phyloP scores from a whole-genome alignment of 1,284 basidiomycete species.

The Cryptococcus sp. region DNA sequence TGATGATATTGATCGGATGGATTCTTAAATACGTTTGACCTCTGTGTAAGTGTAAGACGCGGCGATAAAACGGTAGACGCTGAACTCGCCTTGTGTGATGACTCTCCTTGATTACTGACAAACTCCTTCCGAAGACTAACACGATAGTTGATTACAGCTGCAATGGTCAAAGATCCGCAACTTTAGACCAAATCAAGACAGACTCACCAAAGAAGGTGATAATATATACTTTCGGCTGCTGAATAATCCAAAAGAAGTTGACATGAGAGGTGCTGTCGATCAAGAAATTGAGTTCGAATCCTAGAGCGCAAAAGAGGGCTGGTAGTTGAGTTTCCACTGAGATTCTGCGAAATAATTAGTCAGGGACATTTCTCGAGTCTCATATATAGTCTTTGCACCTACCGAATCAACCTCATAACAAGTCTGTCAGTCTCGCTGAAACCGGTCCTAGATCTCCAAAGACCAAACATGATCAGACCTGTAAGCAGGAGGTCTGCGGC shows the following conservation, averaged over 20 bases:
- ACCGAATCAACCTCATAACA: neutral
- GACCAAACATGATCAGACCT: neutral
- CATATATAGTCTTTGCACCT: neutral
- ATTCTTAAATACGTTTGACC: neutral
- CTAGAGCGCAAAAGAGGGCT: neutral
- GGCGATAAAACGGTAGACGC: no score
- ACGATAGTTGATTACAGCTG: neutral
- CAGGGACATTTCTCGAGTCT: no score
- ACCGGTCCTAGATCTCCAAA: neutral
- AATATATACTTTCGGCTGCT: neutral
- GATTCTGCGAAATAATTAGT: neutral
- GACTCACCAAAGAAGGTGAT: neutral
- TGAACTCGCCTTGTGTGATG: neutral
- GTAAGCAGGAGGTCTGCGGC: conserved; percentile 1
- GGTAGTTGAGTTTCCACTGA: neutral
- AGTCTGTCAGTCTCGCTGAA: neutral
- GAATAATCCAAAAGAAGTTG: neutral
- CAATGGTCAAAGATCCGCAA: neutral
- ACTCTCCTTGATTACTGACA: neutral
- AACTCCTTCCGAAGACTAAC: neutral
- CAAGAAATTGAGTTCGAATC: neutral
- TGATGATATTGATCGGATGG: neutral
- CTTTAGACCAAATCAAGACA: neutral
- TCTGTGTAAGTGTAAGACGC: neutral
- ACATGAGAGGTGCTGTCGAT: neutral